Evolutionary conservation across 768 basidiomycete genomes (phyloP), one percentile per base, ranked within the genome.

Genomic region (Grammothele lineata): DNA sequence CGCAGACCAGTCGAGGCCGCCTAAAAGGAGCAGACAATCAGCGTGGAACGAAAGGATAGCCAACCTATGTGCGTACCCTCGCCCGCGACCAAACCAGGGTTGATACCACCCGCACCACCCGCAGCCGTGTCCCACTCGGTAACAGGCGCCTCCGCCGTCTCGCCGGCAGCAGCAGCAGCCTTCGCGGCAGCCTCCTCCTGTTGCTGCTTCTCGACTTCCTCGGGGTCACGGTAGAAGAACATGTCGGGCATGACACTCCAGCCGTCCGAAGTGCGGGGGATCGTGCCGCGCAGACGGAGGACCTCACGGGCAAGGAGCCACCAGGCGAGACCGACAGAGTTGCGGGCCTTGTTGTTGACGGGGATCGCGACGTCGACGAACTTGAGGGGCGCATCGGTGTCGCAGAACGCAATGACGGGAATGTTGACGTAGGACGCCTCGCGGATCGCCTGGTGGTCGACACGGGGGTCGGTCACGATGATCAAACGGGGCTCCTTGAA

Each of bases 371-470:
- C 84, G 68, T 99, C 96, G 68, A 99, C 94, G 68, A 92, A 97
- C 71, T 92, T 85, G 63, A 98, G 82, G 48, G 93, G 92, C 38
- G 96, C 92, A 70, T 99, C 96, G 60, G 94, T 96, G 74, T 99
- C 96, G 75, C 91, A 93, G 62, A 99, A 85, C 50, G 95, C 96
- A 62, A 99, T 96, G 63, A 99, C 96, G 61, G 96, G 96, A 71
- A 99, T 98, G 86, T 99, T 99, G 70, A 98, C 96, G 67, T 98
- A 99, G 47, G 95, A 95, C 37, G 96, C 94, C 76, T 99, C 96
- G 59, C 96, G 92, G 73, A 99, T 99, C 57, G 96, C 96, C 74
- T 99, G 96, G 80, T 98, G 96, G 75, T 98, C 96, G 55, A 97
- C 91, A 57, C 96, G 91, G 58, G 96, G 96, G 75, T 99, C 96